Evolutionary conservation across 306 rosid genomes (phyloP).

Genomic region (Betula pendula): DNA sequence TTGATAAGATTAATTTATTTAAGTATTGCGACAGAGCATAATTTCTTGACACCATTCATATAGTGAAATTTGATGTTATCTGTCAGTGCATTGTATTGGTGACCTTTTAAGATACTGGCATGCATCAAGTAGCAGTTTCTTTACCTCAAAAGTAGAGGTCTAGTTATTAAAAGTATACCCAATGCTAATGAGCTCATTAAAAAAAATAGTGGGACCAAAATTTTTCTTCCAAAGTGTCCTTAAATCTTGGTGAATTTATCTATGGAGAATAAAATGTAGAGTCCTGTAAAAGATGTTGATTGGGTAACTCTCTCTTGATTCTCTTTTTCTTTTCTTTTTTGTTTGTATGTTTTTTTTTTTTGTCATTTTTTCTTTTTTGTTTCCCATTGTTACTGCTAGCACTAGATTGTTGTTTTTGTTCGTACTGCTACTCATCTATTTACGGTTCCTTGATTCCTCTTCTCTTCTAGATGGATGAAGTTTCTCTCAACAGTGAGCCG

Average conservation of each 20-base stretch:
- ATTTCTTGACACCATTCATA: background rate
- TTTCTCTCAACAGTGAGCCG: slow-evolving; percentile 63
- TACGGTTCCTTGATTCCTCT: slow-evolving; percentile 3
- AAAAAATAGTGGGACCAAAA: background rate
- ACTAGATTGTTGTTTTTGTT: background rate
- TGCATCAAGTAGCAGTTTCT: background rate
- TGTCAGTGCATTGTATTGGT: background rate
- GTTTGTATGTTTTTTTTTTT: background rate
- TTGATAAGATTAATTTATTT: background rate
- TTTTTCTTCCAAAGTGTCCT: background rate
- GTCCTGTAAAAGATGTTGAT: slow-evolving; percentile 1
- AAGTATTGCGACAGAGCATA: background rate
- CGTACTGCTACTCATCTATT: background rate
- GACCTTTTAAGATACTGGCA: background rate
- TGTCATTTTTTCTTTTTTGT: background rate
- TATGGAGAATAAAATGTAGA: background rate
- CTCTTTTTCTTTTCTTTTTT: no score
- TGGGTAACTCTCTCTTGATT: background rate
- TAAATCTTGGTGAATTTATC: background rate
- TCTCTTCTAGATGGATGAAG: slow-evolving; percentile 54
- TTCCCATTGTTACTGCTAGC: background rate
- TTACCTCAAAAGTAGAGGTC: background rate
- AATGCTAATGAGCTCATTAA: background rate
- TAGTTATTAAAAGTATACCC: background rate
- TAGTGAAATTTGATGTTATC: background rate